Conservation (phyloP, 768 basidiomycete species). For the Tubosaeta sp. region DNA sequence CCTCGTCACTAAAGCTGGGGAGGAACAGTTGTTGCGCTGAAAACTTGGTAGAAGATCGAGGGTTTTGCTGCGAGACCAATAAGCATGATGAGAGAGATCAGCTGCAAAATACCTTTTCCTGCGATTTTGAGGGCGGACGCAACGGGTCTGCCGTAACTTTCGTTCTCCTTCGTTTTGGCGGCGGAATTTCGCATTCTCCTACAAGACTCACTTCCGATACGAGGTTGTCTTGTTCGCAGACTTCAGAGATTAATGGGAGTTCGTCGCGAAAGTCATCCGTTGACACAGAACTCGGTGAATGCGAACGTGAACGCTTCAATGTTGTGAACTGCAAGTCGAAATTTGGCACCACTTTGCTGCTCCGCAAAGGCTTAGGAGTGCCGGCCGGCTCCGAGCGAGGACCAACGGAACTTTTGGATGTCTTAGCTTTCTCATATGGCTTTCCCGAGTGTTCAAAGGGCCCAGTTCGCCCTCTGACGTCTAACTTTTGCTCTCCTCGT, state of each 20-base stretch:
- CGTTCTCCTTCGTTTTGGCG: constrained; percentile 18
- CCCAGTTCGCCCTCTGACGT: constrained; percentile 22
- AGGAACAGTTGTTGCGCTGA: constrained; percentile 18
- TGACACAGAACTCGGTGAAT: constrained; percentile 16
- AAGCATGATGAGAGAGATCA: constrained; percentile 5
- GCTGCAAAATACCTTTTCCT: constrained; percentile 15
- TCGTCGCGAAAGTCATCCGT: constrained; percentile 34
- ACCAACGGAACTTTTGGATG: constrained; percentile 33
- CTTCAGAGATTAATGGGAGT: constrained; percentile 29
- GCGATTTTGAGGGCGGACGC: background rate
- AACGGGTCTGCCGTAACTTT: background rate
- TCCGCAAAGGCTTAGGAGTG: background rate
- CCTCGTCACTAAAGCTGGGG: constrained; percentile 11
- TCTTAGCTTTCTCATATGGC: constrained; percentile 40
- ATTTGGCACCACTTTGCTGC: constrained; percentile 33
- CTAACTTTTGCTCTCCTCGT: constrained; percentile 1
- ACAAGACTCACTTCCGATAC: constrained; percentile 30
- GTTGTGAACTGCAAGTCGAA: constrained; percentile 49
- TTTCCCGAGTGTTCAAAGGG: constrained; percentile 31
- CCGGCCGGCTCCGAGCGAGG: constrained; percentile 44
- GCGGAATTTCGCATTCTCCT: constrained; percentile 21
- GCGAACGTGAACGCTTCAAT: constrained; percentile 20
- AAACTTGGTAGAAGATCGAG: background rate
- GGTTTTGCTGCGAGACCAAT: constrained; percentile 1
- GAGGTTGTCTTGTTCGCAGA: constrained; percentile 31